These are phyloP conservation scores for Penicillium waksmanii DNA, from an alignment of 495 filamentous ascomycete species.

Conservation along the genomic window DNA sequence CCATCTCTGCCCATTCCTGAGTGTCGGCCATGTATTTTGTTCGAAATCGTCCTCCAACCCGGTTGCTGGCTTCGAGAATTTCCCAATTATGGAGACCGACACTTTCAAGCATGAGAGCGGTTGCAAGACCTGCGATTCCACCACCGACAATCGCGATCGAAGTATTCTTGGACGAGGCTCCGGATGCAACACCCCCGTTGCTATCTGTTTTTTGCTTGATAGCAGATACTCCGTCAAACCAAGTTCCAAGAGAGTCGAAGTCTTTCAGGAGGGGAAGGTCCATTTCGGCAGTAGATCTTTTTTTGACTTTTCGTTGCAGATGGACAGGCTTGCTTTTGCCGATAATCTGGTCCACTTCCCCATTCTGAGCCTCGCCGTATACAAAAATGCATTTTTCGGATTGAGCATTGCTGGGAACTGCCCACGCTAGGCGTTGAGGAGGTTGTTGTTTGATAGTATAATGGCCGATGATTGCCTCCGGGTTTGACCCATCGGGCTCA, in stretches of 20 bases:
- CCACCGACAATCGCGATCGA: constrained; percentile 62
- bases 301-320: constrained; percentile 5
- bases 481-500: background rate
- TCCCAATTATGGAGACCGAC: constrained; percentile 56
- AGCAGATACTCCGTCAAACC: constrained; percentile 32
- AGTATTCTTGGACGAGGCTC: constrained; percentile 20
- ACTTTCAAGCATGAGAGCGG: constrained; percentile 45
- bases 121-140: constrained; percentile 65
- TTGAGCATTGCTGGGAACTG: constrained; percentile 13
- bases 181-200: constrained; percentile 9
- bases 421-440: constrained; percentile 18
- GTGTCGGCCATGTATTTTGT: constrained; percentile 61
- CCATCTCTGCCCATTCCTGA: constrained; percentile 69
- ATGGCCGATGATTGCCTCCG: constrained; percentile 10
- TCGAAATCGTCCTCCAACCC: constrained; percentile 59
- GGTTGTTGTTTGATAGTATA: constrained; percentile 3
- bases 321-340: constrained; percentile 18
- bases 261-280: constrained; percentile 22
- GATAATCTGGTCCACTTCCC: background rate
- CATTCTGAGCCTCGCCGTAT: background rate
- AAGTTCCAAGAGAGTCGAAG: constrained; percentile 31
- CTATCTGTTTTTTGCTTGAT: constrained; percentile 20
- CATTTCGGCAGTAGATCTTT: constrained; percentile 19
- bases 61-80: constrained; percentile 51
- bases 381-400: constrained; percentile 13